Base-by-base conservation (phyloP, 345 rosid genomes). In the Hypericum androsaemum region DNA sequence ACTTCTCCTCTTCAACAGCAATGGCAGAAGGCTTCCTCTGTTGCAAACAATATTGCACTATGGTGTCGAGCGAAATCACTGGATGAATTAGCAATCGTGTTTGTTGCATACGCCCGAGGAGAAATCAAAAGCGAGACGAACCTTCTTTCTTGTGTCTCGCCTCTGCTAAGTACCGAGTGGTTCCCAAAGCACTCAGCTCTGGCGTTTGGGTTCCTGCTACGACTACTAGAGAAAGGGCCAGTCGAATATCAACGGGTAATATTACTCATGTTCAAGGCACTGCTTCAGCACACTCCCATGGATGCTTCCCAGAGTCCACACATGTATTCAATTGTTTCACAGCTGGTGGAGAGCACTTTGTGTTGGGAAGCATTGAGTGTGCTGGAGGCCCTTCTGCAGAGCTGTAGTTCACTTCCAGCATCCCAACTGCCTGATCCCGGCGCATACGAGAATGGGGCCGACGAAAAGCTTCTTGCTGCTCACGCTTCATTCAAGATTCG, bases 201-300 rank as follows among this genome's bases (percentile, higher is more conserved):
- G 62, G 98, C 95, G 39, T 92, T 92, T 58, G 98, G 97, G 53
- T 97, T 85, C 86, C 76, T 92, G 72, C 68, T 92, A 37, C 71
- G 85, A 57, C 71, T 92, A 17, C 76, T 92, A 39, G 95, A 92
- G 77, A 85, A 86, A 68, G 98, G 97, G 50, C 98, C 98, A 12
- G 80, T 85, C 22, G 97, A 85, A 54, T 92, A 88, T 61, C 98
- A 92, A 59, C 85, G 97, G 0, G 98, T 88, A 40, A 81, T 92
- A 52, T 67, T 92, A 58, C 89, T 92, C 57, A 75, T 88, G 83
- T 86, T 92, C 39, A 92, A 92, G 80, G 97, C 95, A 50, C 54
- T 92, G 53, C 94, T 92, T 52, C 95, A 83, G 78, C 97, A 88
- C 68, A 88, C 98, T 51, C 95, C 97, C 49, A 83, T 85, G 95